Percentiles rank a stretch among this genome's conserved stretches.
Evolutionary conservation across 2,329 filamentous ascomycete genomes (phyloP).

Genomic region (Cladosporium sp.): DNA sequence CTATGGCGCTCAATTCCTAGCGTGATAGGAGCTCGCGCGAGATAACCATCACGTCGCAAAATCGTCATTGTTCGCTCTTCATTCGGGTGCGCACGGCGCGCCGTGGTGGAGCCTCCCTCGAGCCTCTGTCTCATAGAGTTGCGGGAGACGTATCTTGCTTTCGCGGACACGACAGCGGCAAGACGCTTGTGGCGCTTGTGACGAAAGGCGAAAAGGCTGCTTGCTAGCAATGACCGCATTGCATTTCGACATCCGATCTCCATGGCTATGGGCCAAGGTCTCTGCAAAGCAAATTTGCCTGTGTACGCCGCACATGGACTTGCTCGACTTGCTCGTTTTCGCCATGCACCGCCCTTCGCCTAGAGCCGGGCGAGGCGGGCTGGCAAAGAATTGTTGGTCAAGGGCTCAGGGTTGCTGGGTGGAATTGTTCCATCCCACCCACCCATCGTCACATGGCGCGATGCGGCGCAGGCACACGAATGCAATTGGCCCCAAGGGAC

Average conservation of each 20-base stretch:
- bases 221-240: no score
- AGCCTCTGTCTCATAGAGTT: neutral
- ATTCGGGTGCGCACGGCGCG: constrained; percentile 6
- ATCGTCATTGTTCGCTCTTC: neutral
- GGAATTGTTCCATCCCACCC: neutral
- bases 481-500: constrained; percentile 3
- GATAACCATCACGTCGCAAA: no score
- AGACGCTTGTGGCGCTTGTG: constrained; percentile 9
- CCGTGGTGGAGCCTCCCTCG: neutral
- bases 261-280: no score
- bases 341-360: neutral
- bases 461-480: constrained; percentile 10
- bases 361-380: constrained; percentile 2
- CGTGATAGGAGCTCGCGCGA: no score
- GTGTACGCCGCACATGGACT: no score
- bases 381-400: neutral
- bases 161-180: constrained; percentile 4
- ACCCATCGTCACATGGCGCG: constrained; percentile 7
- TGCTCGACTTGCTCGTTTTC: no score
- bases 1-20: no score
- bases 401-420: no score
- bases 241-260: no score
- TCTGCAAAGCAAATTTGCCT: no score
- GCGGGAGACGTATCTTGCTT: constrained; percentile 4
- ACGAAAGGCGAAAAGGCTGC: constrained; percentile 7